phyloP scores from a whole-genome alignment of 805 yeast species.

The Ascoidea asiatica region DNA sequence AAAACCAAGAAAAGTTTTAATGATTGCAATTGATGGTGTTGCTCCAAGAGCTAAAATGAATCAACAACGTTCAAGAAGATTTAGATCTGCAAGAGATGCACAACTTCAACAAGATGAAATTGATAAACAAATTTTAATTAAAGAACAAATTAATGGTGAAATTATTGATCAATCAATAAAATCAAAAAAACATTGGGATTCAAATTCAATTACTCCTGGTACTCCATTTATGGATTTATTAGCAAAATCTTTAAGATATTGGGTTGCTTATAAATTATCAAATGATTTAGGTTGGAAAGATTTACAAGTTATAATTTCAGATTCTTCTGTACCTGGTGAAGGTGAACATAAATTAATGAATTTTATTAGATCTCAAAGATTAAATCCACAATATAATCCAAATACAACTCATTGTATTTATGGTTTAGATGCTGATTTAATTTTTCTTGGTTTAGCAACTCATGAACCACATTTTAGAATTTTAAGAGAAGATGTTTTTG shows the following conservation, averaged over 20 bases:
- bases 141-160: slow-evolving; percentile 52
- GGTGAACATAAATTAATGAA: slow-evolving; percentile 99
- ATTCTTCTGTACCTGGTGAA: slow-evolving; percentile 97
- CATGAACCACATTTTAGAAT: slow-evolving; percentile 96
- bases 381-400: slow-evolving; percentile 78
- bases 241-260: slow-evolving; percentile 72
- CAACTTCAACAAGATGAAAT: slow-evolving; percentile 61
- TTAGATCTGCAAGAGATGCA: slow-evolving; percentile 86
- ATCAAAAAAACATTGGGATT: slow-evolving; percentile 78
- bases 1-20: slow-evolving; percentile 79
- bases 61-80: slow-evolving; percentile 90
- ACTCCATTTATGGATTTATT: slow-evolving; percentile 93
- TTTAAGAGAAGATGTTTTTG: slow-evolving; percentile 92
- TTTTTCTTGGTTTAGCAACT: slow-evolving; percentile 89
- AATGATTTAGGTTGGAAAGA: slow-evolving; percentile 90
- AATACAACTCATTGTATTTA: slow-evolving; percentile 93
- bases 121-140: slow-evolving; percentile 32
- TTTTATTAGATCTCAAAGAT: slow-evolving; percentile 80
- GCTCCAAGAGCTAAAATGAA: slow-evolving; percentile 98
- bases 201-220: slow-evolving; percentile 96
- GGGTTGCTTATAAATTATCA: slow-evolving; percentile 83
- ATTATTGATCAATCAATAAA: slow-evolving; percentile 62
- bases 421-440: slow-evolving; percentile 96
- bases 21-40: slow-evolving; percentile 98
- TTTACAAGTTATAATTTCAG: slow-evolving; percentile 81